Base-by-base conservation (phyloP, 2,329 filamentous ascomycete species). In the Diaporthe vexans region DNA sequence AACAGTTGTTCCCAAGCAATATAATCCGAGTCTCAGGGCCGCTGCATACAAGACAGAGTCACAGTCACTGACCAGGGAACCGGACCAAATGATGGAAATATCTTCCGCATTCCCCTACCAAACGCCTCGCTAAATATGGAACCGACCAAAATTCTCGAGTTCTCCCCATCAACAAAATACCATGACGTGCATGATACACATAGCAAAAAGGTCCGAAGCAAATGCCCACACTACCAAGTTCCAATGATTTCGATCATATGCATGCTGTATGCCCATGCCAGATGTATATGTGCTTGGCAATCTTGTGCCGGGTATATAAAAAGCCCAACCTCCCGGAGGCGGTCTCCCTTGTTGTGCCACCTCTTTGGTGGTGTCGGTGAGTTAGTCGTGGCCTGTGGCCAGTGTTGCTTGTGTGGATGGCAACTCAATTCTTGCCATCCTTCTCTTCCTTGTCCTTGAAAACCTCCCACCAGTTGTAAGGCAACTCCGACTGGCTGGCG, bases 401-500 rank as follows among this genome's bases (percentile, higher is more conserved):
- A 4, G 10, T 1, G 29, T 51, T 24, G 11, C 29, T 67, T n/a
- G 29, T 29, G 13, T 52, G 6, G 17, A 19, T 54, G 48, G 26
- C 63, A 40, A 40, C 57, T 61, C n/a, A 46, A 10, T 54, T 29
- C 46, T 72, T 24, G 40, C 26, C 6, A 26, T 74, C 57, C 56
- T 73, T 70, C n/a, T 65, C 59, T 48, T 74, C 72, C 17, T 76
- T 73, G 5, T 73, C 65, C 52, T 73, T 73, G 33, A 74, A 74
- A 43, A 74, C 74, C 37, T 76, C 74, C 72, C 72, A 76, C 74
- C 74, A 76, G 54, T 74, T 74, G 48, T 83, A 86, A 7, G 85
- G 83, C 58, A 87, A 78, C 73, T 78, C 81, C 6, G 84, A 86
- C 63, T 85, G 83, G 69, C 83, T 85, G 71, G 80, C 77, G 67